A percentile compares a stretch with the other conserved stretches of the same genome.
Conservation (phyloP, 306 rosid species). For the Lathyrus aphaca region DNA sequence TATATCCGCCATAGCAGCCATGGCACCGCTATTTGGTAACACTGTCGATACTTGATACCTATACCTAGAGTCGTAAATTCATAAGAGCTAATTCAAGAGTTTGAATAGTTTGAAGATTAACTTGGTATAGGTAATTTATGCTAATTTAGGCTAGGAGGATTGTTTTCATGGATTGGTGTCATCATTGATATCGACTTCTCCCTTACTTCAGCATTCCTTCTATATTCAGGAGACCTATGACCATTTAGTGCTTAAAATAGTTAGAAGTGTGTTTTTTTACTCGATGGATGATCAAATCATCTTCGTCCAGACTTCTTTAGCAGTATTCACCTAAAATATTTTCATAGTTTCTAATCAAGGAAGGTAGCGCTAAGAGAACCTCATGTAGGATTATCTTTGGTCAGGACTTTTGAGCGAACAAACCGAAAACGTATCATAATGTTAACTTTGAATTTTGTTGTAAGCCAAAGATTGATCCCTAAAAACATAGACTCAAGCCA, state of each 20-base stretch:
- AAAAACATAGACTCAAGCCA: neutral
- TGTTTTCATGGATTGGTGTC: neutral
- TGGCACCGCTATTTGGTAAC: too few relatives aligned
- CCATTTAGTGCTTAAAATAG: neutral
- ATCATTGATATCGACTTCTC: neutral
- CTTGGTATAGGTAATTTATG: too few relatives aligned
- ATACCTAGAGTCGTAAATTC: neutral
- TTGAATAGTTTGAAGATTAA: neutral
- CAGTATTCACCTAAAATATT: conserved; percentile 2
- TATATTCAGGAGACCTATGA: neutral
- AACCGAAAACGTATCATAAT: neutral
- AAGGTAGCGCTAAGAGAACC: conserved; percentile 5
- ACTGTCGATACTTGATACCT: neutral
- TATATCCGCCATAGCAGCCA: too few relatives aligned
- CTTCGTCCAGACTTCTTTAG: neutral
- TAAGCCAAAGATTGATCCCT: conserved; percentile 15
- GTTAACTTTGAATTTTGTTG: conserved; percentile 12
- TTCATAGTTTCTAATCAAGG: neutral
- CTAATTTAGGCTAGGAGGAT: neutral
- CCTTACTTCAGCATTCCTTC: conserved; percentile 4
- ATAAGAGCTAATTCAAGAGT: neutral
- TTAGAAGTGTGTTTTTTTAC: neutral
- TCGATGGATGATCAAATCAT: neutral
- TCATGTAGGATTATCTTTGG: neutral
- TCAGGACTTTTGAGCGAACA: neutral